phyloP scores from a whole-genome alignment of 2,329 filamentous ascomycete genomes.

The Cercospora beticola region DNA sequence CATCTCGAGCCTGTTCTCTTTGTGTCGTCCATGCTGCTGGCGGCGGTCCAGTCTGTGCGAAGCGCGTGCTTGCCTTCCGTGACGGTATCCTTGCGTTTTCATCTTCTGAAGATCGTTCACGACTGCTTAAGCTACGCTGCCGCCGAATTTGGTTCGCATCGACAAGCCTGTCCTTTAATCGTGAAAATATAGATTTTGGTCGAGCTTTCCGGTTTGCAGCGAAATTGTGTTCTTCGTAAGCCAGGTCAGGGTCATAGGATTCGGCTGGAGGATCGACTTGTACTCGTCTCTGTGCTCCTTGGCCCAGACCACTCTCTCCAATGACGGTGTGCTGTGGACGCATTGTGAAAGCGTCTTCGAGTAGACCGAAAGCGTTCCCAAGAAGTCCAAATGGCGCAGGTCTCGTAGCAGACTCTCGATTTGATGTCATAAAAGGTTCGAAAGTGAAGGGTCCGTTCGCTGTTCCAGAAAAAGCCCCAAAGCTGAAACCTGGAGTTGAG shows the following conservation, averaged over 20 bases:
- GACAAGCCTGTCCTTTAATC: slow-evolving; percentile 27
- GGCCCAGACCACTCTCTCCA: slow-evolving; percentile 9
- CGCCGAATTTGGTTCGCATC: slow-evolving; percentile 22
- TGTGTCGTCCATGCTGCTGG: not conserved
- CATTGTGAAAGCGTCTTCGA: slow-evolving; percentile 27
- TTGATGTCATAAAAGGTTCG: slow-evolving; percentile 15
- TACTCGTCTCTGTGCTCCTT: slow-evolving; percentile 10
- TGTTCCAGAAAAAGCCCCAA: slow-evolving; percentile 28
- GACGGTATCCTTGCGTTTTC: slow-evolving; percentile 7
- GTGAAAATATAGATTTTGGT: slow-evolving; percentile 27
- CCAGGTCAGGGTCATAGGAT: slow-evolving; percentile 26
- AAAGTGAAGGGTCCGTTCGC: slow-evolving; percentile 21
- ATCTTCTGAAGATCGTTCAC: slow-evolving; percentile 22
- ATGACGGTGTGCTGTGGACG: slow-evolving; percentile 22
- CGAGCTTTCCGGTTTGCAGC: slow-evolving; percentile 12
- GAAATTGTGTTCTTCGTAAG: slow-evolving; percentile 22
- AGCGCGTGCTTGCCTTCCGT: slow-evolving; percentile 18
- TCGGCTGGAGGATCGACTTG: slow-evolving; percentile 19
- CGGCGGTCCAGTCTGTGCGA: slow-evolving; percentile 5
- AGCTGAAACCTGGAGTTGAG: slow-evolving; percentile 30
- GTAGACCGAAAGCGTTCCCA: slow-evolving; percentile 30
- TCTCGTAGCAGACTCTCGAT: slow-evolving; percentile 3
- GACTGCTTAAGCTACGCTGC: slow-evolving; percentile 18
- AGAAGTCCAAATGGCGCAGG: slow-evolving; percentile 25
- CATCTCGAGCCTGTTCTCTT: not conserved